Conservation (phyloP, 148 eudicot species). For the Chenopodium formosanum region DNA sequence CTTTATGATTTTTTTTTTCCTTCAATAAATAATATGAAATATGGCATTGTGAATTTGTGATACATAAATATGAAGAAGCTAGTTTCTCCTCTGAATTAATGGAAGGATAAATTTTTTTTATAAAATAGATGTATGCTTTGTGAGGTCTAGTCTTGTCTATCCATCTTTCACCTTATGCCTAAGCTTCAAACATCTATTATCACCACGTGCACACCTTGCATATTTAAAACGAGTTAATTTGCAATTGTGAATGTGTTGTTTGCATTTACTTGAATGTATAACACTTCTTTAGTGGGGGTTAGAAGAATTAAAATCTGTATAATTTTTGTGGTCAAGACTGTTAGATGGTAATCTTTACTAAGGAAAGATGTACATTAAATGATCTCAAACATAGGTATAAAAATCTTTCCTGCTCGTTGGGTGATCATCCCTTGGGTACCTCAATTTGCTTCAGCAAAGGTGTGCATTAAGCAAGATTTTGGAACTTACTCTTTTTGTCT, state of each 20-base stretch:
- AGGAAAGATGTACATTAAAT: background rate
- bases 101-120: background rate
- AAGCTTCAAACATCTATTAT: background rate
- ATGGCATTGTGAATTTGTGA: background rate
- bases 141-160: background rate
- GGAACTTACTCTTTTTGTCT: no score
- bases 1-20: no score
- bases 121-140: background rate
- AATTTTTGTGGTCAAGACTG: background rate
- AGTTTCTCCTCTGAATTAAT: background rate
- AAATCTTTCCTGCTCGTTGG: background rate
- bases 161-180: background rate
- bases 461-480: no score
- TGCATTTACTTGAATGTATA: background rate
- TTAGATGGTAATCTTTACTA: background rate
- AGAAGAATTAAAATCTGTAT: background rate
- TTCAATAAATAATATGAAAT: no score
- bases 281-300: background rate
- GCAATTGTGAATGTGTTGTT: background rate
- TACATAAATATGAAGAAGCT: background rate
- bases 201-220: background rate
- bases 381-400: background rate
- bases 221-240: background rate
- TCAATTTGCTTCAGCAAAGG: background rate
- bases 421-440: background rate